These are phyloP conservation scores for Blepharisma japonicum DNA, from an alignment of 73 alveolate species.

Conservation along the genomic window DNA sequence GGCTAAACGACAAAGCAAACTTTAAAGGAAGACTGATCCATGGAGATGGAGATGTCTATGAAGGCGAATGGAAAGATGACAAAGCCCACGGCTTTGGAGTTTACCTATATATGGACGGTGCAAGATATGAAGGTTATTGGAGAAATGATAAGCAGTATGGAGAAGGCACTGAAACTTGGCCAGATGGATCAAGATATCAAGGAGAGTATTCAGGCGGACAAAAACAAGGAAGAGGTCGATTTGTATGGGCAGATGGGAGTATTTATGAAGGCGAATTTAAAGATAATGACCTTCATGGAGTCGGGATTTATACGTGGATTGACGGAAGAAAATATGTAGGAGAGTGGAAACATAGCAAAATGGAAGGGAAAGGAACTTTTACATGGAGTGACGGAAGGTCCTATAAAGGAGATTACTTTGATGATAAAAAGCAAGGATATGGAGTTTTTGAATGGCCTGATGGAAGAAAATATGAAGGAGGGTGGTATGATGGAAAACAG, in stretches of 20 bases:
- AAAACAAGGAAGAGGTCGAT: constrained; percentile 65
- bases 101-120: constrained; percentile 37
- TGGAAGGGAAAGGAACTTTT: constrained; percentile 76
- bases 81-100: constrained; percentile 50
- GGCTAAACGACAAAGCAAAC: constrained; percentile 42
- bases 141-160: constrained; percentile 73
- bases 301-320: constrained; percentile 69
- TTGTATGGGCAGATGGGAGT: constrained; percentile 55
- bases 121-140: constrained; percentile 55
- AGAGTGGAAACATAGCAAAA: constrained; percentile 63
- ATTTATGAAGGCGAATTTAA: constrained; percentile 70
- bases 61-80: constrained; percentile 50
- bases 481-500: constrained; percentile 63
- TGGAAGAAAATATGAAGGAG: constrained; percentile 61
- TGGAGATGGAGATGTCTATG: constrained; percentile 46
- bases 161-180: constrained; percentile 67
- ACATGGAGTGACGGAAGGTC: constrained; percentile 67
- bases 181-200: constrained; percentile 75
- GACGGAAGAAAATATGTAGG: constrained; percentile 83
- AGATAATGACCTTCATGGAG: constrained; percentile 64
- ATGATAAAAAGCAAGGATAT: constrained; percentile 58
- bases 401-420: constrained; percentile 56
- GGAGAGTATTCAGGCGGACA: constrained; percentile 66
- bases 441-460: constrained; percentile 60
- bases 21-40: constrained; percentile 52